Conservation (phyloP, 768 basidiomycete species). For the Rickenella mellea region DNA sequence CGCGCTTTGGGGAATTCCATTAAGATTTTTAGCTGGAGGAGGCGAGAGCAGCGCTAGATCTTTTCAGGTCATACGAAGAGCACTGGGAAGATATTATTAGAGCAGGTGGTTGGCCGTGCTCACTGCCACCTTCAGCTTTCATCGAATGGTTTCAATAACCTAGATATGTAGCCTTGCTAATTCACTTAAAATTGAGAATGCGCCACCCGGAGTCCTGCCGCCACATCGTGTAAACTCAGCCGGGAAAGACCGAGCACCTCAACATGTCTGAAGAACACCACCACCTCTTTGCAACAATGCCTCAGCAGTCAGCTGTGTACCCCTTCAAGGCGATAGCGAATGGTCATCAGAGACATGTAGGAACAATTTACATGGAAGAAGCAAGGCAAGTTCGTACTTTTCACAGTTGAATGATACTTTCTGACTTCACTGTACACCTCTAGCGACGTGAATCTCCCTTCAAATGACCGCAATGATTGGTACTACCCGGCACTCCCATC, state of each 20-base stretch:
- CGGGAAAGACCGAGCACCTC: too few relatives aligned
- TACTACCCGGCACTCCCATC: conserved; percentile 75
- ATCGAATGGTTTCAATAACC: too few relatives aligned
- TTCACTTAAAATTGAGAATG: too few relatives aligned
- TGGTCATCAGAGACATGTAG: too few relatives aligned
- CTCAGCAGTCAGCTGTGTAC: too few relatives aligned
- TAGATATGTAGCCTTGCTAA: too few relatives aligned
- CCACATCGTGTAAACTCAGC: too few relatives aligned
- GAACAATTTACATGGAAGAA: too few relatives aligned
- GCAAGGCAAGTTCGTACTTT: background rate
- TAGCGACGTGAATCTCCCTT: conserved; percentile 14
- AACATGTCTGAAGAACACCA: too few relatives aligned
- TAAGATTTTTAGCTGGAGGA: conserved; percentile 30
- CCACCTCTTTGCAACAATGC: too few relatives aligned
- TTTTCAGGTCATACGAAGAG: conserved; percentile 43
- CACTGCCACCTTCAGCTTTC: conserved; percentile 28
- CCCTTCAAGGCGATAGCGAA: too few relatives aligned
- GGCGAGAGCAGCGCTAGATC: conserved; percentile 39
- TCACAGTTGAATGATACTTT: background rate
- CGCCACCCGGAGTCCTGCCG: too few relatives aligned
- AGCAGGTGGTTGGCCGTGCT: conserved; percentile 42
- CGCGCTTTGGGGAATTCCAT: background rate
- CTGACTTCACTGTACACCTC: background rate
- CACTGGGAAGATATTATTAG: conserved; percentile 36
- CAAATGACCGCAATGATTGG: conserved; percentile 69